Evolutionary conservation across 495 filamentous ascomycete genomes (phyloP), one percentile per base, ranked within the genome.

Genomic region (Penicilliopsis zonata): DNA sequence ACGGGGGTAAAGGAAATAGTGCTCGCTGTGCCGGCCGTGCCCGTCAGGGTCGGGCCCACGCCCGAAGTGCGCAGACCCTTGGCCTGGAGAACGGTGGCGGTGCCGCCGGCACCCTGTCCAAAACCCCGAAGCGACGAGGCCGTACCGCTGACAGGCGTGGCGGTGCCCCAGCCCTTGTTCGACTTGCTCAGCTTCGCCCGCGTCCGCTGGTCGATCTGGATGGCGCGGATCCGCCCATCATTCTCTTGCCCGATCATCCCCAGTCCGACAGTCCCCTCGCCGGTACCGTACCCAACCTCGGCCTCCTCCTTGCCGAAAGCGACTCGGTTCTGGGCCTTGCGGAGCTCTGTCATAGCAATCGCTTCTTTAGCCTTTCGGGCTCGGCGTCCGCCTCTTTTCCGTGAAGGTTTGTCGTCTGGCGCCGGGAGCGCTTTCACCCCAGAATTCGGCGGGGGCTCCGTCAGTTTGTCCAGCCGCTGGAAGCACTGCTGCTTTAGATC

Each of bases 361-460:
- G 87, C 86, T 61, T 95, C 92, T 67, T 98, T 98, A 37, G 87
- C 90, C 53, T 94, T 94, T 23, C 90, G 72, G 3, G 87, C 90
- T 38, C 87, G 70, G 17, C 92, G 69, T 29, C 90, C 90, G 53
- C 90, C 90, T 42, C 90, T 82, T 59, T 98, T 98, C 13, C 86
- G 66, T 10, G 84, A 76, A 9, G 83, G 90, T 56, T 96, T 98
- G 51, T 98, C 90, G 52, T 96, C 90, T 0, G 90, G 90, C 2
- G 85, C 86, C 7, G 90, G 90, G 6, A 98, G 72, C 0, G 90
- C 90, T 40, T 85, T 80, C 7, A 76, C 67, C 3, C 86, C 85
- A 47, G 87, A 84, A 57, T 90, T 94, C 2, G 84, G 82, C 2
- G 90, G 78, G n/a, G 92, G 83, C 51, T 94, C 85, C 7, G 82